A percentile compares a stretch with the other conserved stretches of the same genome.
Evolutionary conservation across 352 stramenopile species (phyloP).

Genomic region (Pythium grandisporangium): DNA sequence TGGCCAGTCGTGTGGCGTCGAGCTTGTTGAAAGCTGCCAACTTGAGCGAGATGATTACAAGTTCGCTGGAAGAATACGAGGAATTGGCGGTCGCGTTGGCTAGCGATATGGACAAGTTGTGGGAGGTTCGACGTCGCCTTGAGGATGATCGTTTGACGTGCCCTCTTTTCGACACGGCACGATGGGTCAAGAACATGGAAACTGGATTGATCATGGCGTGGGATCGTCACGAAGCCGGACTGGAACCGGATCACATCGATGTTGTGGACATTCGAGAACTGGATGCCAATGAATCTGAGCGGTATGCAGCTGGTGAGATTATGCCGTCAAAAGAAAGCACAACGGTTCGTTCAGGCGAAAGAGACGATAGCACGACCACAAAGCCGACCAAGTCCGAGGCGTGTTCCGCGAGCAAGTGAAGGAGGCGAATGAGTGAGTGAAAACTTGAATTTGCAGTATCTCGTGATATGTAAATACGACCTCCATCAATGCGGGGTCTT

Average conservation of each 20-base stretch:
- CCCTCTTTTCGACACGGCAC: slow-evolving; percentile 76
- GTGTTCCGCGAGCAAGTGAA: no score
- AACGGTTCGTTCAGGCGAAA: no score
- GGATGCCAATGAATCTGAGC: no score
- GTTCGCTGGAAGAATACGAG: slow-evolving; percentile 82
- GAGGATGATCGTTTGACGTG: slow-evolving; percentile 55
- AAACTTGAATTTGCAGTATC: no score
- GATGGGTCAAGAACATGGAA: slow-evolving; percentile 84
- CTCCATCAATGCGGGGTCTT: no score
- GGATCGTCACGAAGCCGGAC: slow-evolving; percentile 61
- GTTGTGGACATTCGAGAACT: slow-evolving; percentile 69
- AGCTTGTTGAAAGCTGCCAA: slow-evolving; percentile 79
- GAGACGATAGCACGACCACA: no score
- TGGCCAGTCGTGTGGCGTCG: slow-evolving; percentile 84
- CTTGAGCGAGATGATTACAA: slow-evolving; percentile 72
- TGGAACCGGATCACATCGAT: slow-evolving; percentile 66
- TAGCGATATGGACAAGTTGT: slow-evolving; percentile 80
- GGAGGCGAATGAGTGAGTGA: no score
- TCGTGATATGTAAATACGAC: no score
- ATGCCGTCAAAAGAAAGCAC: no score
- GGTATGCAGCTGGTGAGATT: no score
- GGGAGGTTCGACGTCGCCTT: slow-evolving; percentile 56
- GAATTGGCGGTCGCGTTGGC: slow-evolving; percentile 85
- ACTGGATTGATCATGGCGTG: slow-evolving; percentile 53
- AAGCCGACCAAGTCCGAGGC: no score